phyloP scores from a whole-genome alignment of 805 yeast species.

The Nakazawaea populi region DNA sequence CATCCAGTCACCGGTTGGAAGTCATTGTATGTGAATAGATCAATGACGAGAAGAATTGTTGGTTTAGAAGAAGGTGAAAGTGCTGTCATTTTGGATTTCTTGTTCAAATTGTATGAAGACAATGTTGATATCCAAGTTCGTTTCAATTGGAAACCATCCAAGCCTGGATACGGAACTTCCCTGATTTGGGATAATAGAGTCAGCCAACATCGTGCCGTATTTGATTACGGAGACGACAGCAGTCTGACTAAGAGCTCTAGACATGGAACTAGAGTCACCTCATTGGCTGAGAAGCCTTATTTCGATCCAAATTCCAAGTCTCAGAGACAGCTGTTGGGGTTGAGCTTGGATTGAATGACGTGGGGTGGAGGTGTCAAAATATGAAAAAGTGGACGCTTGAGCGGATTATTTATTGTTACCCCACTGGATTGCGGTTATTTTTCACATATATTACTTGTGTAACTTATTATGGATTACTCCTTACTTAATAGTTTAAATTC shows the following conservation, averaged over 20 bases:
- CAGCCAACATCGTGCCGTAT: conserved; percentile 33
- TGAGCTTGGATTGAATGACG: conserved; percentile 10
- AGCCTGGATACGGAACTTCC: conserved; percentile 38
- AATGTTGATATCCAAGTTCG: conserved; percentile 46
- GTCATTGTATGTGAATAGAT: conserved; percentile 43
- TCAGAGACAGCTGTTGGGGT: conserved; percentile 46
- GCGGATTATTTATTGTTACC: no score
- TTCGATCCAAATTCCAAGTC: conserved; percentile 35
- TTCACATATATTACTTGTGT: no score
- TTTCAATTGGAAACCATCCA: conserved; percentile 38
- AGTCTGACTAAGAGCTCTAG: conserved; percentile 8
- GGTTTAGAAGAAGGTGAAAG: conserved; percentile 44
- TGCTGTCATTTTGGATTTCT: conserved; percentile 35
- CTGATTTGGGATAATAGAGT: conserved; percentile 60
- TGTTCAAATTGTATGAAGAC: conserved; percentile 36
- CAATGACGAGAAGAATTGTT: conserved; percentile 41
- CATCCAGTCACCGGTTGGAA: conserved; percentile 60
- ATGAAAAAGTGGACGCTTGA: no score
- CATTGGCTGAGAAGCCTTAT: conserved; percentile 23
- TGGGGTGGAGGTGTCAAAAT: no score
- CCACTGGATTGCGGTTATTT: no score
- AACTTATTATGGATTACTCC: no score
- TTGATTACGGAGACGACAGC: conserved; percentile 12
- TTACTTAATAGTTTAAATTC: no score
- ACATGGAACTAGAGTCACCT: conserved; percentile 17